phyloP scores from a whole-genome alignment of 2,329 filamentous ascomycete genomes.

The Xylariaceae sp. region DNA sequence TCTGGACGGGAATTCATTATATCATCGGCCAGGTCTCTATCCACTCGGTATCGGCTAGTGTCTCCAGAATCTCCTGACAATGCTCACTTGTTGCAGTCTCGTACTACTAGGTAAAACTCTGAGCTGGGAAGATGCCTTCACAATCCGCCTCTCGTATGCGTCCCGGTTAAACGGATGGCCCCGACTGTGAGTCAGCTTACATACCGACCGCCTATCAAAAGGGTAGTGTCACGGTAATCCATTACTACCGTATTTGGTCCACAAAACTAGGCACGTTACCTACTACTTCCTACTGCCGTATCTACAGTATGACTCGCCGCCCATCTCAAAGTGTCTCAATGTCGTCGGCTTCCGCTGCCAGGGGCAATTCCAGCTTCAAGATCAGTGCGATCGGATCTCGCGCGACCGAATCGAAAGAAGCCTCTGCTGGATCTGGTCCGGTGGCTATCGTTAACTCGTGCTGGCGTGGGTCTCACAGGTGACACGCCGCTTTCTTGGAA shows the following conservation, averaged over 20 bases:
- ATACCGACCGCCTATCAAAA: neutral
- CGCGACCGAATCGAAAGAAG: slow-evolving; percentile 32
- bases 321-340: slow-evolving; percentile 4
- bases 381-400: slow-evolving; percentile 29
- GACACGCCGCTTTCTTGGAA: slow-evolving; percentile 26
- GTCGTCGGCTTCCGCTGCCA: slow-evolving; percentile 18
- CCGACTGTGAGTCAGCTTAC: slow-evolving; percentile 6
- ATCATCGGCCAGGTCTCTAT: neutral
- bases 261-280: no score
- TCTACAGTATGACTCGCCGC: slow-evolving; percentile 2
- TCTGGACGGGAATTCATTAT: neutral
- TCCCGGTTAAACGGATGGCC: neutral
- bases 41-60: no score
- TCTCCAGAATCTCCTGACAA: no score
- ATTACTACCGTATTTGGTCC: no score
- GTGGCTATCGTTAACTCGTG: slow-evolving; percentile 24
- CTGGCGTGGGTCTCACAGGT: slow-evolving; percentile 19
- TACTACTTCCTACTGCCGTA: no score
- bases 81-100: neutral
- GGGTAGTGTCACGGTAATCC: no score
- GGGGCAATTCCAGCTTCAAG: slow-evolving; percentile 23
- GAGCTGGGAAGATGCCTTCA: neutral
- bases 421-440: slow-evolving; percentile 21
- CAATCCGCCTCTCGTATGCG: neutral
- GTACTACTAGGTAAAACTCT: neutral